phyloP scores from a whole-genome alignment of 176 grass and related monocot species.

The Cenchrus purpureus region DNA sequence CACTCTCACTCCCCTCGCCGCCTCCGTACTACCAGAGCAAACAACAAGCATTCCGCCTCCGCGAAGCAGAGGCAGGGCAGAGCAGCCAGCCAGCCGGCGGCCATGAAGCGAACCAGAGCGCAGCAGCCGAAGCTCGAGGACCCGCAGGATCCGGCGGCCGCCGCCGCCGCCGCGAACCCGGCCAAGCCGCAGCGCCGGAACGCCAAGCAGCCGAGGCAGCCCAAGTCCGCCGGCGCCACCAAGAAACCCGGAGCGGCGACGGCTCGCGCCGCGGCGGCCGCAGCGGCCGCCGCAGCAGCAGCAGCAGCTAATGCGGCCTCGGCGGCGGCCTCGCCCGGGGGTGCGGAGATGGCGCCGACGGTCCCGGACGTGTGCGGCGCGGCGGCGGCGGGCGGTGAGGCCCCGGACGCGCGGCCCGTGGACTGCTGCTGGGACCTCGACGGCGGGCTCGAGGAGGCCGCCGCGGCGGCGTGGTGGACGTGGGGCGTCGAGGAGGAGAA shows the following conservation, averaged over 20 bases:
- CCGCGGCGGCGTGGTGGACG: conserved; percentile 49
- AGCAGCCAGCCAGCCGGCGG: background rate
- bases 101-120: conserved; percentile 65
- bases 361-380: conserved; percentile 30
- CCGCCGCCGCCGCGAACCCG: background rate
- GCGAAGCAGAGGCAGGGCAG: conserved; percentile 9
- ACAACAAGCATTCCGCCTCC: background rate
- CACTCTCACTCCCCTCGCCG: background rate
- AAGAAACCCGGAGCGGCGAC: background rate
- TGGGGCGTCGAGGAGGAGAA: conserved; percentile 80
- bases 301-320: background rate
- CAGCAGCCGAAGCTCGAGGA: conserved; percentile 40
- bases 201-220: conserved; percentile 49
- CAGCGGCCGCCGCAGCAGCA: fast-evolving
- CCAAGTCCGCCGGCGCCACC: background rate
- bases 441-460: conserved; percentile 10
- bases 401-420: background rate
- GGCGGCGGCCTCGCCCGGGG: background rate
- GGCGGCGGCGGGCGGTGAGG: background rate
- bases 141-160: background rate
- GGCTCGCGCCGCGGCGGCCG: background rate
- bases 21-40: background rate
- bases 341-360: background rate
- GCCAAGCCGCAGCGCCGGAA: conserved; percentile 48
- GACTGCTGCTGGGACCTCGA: conserved; percentile 54